Conservation (phyloP, 345 rosid genomes). For the Erucastrum elatum region DNA sequence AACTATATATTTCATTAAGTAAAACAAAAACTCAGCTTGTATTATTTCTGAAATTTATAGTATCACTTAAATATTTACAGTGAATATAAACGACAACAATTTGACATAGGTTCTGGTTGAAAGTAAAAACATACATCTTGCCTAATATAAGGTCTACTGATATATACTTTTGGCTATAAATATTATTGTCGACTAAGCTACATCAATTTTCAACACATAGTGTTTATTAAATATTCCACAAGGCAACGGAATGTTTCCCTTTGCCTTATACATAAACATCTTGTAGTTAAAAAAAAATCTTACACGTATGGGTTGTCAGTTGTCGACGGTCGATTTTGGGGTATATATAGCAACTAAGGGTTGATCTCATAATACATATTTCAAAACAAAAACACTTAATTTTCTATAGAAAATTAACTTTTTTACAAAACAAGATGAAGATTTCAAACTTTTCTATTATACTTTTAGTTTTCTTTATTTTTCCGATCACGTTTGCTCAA, state of each 20-base stretch:
- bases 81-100: too few species aligned
- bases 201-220: background rate
- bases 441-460: constrained; percentile 9
- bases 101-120: too few species aligned
- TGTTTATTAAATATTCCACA: background rate
- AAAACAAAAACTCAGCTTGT: too few species aligned
- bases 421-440: constrained; percentile 8
- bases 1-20: too few species aligned
- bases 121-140: too few species aligned
- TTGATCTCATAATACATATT: background rate
- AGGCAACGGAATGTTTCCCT: background rate
- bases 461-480: constrained; percentile 4
- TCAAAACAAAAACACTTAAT: too few species aligned
- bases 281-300: too few species aligned
- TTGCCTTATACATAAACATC: background rate
- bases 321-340: background rate
- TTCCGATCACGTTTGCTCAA: constrained; percentile 12
- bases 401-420: too few species aligned
- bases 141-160: too few species aligned
- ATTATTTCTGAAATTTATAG: too few species aligned
- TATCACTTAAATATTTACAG: too few species aligned
- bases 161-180: too few species aligned
- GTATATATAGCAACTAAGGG: background rate
- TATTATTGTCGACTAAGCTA: background rate
- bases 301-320: background rate